phyloP scores from a whole-genome alignment of 164 flowering plant species.

The Piper betle region DNA sequence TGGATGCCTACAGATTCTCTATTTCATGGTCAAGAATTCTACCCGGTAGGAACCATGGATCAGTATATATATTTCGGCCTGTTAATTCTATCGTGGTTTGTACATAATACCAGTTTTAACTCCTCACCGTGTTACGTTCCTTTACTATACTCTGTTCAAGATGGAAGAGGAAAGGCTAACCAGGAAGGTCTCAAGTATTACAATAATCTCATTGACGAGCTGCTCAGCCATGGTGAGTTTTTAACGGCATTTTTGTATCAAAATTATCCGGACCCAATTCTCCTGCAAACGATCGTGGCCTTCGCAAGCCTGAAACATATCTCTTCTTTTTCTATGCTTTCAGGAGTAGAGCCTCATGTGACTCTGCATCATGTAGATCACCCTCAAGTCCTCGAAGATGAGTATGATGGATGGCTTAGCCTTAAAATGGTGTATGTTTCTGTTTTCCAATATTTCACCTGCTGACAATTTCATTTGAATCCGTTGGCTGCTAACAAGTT shows the following conservation, averaged over 20 bases:
- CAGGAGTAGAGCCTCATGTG: conserved; percentile 23
- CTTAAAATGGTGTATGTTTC: conserved; percentile 17
- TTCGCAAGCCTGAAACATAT: not conserved
- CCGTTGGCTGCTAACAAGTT: too few relatives aligned
- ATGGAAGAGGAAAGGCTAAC: conserved; percentile 13
- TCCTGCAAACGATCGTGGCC: too few relatives aligned
- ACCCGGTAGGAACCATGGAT: conserved; percentile 4
- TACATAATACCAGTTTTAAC: not conserved
- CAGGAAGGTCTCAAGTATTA: conserved; percentile 12
- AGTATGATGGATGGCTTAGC: conserved; percentile 21
- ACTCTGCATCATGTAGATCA: conserved; percentile 19
- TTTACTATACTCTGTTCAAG: conserved; percentile 2
- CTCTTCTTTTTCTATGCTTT: not conserved
- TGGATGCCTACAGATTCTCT: conserved; percentile 14
- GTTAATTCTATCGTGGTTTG: too few relatives aligned
- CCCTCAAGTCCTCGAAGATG: conserved; percentile 26
- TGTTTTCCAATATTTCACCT: not conserved
- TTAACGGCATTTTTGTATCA: not conserved
- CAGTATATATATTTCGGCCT: not conserved
- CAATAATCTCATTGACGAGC: conserved; percentile 12
- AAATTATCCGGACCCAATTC: not conserved
- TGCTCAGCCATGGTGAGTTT: conserved; percentile 6
- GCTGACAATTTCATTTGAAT: not conserved
- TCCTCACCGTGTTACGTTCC: too few relatives aligned
- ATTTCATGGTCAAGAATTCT: conserved; percentile 15